Percentiles rank a stretch among this genome's conserved stretches.
phyloP scores from a whole-genome alignment of 2,329 filamentous ascomycete genomes.

The Colletotrichum simmondsii region DNA sequence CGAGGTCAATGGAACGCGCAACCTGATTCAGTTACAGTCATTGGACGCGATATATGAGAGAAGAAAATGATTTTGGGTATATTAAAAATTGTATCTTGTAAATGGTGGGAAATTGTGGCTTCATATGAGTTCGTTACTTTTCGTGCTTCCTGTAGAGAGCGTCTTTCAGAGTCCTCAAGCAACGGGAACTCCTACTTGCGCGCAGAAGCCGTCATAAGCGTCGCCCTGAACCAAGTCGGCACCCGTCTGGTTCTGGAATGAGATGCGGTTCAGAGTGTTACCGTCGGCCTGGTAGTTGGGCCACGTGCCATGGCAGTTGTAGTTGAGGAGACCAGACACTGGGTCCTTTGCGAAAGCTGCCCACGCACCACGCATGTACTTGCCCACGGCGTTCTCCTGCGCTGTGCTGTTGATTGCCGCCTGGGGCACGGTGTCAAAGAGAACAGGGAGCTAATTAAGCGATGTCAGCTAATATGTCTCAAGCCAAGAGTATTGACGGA shows the following conservation, averaged over 20 bases:
- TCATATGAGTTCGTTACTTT: not conserved
- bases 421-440: constrained; percentile 44
- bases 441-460: constrained; percentile 38
- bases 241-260: constrained; percentile 41
- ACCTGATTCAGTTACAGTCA: too few relatives aligned
- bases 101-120: not conserved
- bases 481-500: not conserved
- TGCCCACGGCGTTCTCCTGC: constrained; percentile 42
- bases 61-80: not conserved
- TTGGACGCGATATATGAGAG: too few relatives aligned
- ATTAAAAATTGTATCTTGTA: not conserved
- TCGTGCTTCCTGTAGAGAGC: not conserved
- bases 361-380: constrained; percentile 51
- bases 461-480: constrained; percentile 8
- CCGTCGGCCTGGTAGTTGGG: constrained; percentile 33
- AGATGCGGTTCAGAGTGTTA: constrained; percentile 41
- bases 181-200: constrained; percentile 3
- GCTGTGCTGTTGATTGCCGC: constrained; percentile 35
- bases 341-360: constrained; percentile 52
- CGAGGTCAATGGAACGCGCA: too few relatives aligned
- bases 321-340: constrained; percentile 42
- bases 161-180: not conserved
- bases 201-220: constrained; percentile 28
- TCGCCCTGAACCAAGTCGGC: constrained; percentile 37
- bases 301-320: constrained; percentile 40